Conservation (phyloP, 257 asterid species). For the Solanum rostratum region DNA sequence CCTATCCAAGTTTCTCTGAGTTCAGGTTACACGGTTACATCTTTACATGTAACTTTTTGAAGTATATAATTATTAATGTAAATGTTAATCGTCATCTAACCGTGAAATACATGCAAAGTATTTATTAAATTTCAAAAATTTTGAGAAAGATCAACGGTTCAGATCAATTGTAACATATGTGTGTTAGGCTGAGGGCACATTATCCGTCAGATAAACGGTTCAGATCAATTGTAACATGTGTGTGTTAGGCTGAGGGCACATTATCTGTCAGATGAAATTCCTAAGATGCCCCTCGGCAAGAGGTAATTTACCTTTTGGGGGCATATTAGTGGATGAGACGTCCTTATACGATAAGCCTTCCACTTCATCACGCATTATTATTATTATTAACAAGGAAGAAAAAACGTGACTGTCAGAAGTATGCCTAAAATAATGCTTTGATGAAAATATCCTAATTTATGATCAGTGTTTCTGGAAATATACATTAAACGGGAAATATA, state of each 20-base stretch:
- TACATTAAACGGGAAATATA: not conserved
- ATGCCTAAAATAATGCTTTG: not conserved
- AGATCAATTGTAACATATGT: not conserved
- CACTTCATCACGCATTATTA: not conserved
- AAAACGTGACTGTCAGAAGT: not conserved
- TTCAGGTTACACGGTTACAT: not conserved
- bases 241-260: not conserved
- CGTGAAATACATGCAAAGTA: not conserved
- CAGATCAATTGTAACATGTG: not conserved
- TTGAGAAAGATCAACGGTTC: not conserved
- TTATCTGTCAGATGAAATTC: not conserved
- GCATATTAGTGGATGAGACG: not conserved
- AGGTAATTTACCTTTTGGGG: not conserved
- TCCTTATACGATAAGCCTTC: conserved; percentile 8
- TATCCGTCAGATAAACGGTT: not conserved
- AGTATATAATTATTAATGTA: not conserved
- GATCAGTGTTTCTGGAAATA: not conserved
- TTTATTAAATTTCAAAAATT: not conserved
- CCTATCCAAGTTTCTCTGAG: not conserved
- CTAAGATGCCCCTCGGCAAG: not conserved
- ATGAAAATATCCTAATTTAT: not conserved
- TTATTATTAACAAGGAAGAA: not conserved
- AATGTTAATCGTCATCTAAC: not conserved
- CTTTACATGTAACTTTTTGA: not conserved
- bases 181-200: not conserved